These are phyloP conservation scores for Boletus subparvulus DNA, from an alignment of 768 basidiomycete species.

Conservation along the genomic window DNA sequence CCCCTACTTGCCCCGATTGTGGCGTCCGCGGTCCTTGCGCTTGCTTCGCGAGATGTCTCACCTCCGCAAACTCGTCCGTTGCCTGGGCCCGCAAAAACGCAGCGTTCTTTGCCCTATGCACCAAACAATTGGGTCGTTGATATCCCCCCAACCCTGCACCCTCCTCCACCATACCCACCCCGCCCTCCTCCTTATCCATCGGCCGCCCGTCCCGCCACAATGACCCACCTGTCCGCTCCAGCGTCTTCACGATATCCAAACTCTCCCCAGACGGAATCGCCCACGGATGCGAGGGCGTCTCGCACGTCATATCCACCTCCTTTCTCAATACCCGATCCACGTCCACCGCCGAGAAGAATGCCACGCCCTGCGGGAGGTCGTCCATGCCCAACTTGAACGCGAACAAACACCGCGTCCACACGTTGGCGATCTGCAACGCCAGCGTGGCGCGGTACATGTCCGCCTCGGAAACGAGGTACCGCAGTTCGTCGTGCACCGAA, in stretches of 20 bases:
- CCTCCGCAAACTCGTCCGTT: slow-evolving; percentile 65
- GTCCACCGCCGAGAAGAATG: slow-evolving; percentile 97
- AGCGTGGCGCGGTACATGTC: slow-evolving; percentile 90
- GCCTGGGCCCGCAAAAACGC: slow-evolving; percentile 79
- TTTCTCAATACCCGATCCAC: slow-evolving; percentile 89
- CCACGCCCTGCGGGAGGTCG: slow-evolving; percentile 91
- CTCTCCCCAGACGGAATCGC: slow-evolving; percentile 89
- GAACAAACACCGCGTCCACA: slow-evolving; percentile 93
- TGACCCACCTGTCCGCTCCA: slow-evolving; percentile 73
- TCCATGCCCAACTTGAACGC: slow-evolving; percentile 94
- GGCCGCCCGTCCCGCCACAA: slow-evolving; percentile 56
- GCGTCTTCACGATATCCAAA: slow-evolving; percentile 62
- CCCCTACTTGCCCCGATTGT: neutral
- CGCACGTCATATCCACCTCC: slow-evolving; percentile 94
- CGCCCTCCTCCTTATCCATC: slow-evolving; percentile 42
- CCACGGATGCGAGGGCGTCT: slow-evolving; percentile 86
- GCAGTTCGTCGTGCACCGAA: slow-evolving; percentile 95
- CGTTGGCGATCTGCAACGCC: slow-evolving; percentile 91
- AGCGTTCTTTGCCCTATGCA: slow-evolving; percentile 60
- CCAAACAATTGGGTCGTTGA: slow-evolving; percentile 55
- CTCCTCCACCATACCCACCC: neutral
- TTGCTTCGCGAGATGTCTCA: slow-evolving; percentile 64
- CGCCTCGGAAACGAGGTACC: slow-evolving; percentile 86
- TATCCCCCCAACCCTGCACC: slow-evolving; percentile 44
- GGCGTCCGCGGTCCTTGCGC: slow-evolving; percentile 12